Evolutionary conservation across 345 rosid genomes (phyloP).

Genomic region (Dipteronia sinensis): DNA sequence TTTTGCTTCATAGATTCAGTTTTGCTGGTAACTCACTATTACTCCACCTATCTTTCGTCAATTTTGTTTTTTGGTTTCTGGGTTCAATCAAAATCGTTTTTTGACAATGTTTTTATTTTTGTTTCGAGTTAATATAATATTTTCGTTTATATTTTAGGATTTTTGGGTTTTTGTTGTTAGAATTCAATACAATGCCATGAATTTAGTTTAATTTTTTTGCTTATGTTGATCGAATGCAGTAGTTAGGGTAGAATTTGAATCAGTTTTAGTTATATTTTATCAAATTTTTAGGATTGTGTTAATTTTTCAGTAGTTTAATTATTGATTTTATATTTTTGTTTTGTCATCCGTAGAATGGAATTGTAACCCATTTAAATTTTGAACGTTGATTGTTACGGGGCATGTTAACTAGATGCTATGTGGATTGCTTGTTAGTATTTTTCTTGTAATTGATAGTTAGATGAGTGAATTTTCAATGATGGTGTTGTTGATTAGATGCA

Average conservation of each 20-base stretch:
- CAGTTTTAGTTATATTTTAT: not conserved
- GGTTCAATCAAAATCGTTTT: not conserved
- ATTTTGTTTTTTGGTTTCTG: not conserved
- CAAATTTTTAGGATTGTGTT: not conserved
- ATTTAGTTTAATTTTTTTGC: not conserved
- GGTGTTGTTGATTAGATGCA: not conserved
- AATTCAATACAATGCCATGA: too few species aligned
- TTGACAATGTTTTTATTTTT: not conserved
- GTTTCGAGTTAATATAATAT: not conserved
- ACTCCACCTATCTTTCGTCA: not conserved
- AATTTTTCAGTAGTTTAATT: not conserved
- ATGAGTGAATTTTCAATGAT: not conserved
- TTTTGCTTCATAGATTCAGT: not conserved
- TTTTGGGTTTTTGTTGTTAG: not conserved
- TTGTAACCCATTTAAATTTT: not conserved
- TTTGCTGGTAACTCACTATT: not conserved
- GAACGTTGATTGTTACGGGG: not conserved
- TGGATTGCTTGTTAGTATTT: not conserved
- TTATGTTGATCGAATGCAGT: not conserved
- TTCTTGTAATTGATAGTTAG: not conserved
- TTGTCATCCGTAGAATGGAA: not conserved
- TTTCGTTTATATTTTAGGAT: not conserved
- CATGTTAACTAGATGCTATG: not conserved
- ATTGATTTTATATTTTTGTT: not conserved
- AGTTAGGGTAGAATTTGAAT: not conserved